Base-by-base conservation (phyloP, 768 basidiomycete genomes). In the Pisolithus orientalis region DNA sequence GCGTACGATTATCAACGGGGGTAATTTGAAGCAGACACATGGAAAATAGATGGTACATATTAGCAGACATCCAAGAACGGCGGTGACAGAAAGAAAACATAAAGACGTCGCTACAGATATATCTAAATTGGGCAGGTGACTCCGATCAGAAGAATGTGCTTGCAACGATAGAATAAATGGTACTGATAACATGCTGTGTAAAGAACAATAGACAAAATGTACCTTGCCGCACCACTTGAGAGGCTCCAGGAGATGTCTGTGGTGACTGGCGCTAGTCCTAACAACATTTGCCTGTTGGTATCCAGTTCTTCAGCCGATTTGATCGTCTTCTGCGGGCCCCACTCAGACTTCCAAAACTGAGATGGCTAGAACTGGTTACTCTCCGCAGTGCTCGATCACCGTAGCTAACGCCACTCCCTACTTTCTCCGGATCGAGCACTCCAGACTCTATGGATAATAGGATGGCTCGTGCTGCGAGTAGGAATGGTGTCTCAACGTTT, bases 371-470 rank as follows among this genome's bases (percentile, higher is more conserved):
- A 66, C 89, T 91, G 56, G 87, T 93, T 31, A 97, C 91, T 61
- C 95, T 79, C 52, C 93, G 80, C 31, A 98, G 75, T 24, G 93
- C 89, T 53, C 96, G 80, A 67, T 97, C 96, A 8, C 96, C 96
- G 64, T 96, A 99, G 62, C 89, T 92, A 43, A 99, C 93, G 21
- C 96, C 96, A 55, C 90, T 94, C 1, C 93, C 95, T 14, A 90
- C 82, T 64, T 90, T 88, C 71, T 97, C 94, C 39, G 95, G 95
- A 69, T 97, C 92, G 38, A 97, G 78, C 14, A 76, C 75, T 27
- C 93, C 94, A 14, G 90, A 87, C 70, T 97, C 94, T 60, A 97
- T 93, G 21, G 90, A 82, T 24, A 94, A 76, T 50, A 97, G 75
- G 57, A 96, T 93, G 7, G 90, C 86, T 50, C 93, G 83, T 28